These are phyloP conservation scores for Fragilaria crotonensis DNA, from an alignment of 108 stramenopile genomes.

Conservation along the genomic window DNA sequence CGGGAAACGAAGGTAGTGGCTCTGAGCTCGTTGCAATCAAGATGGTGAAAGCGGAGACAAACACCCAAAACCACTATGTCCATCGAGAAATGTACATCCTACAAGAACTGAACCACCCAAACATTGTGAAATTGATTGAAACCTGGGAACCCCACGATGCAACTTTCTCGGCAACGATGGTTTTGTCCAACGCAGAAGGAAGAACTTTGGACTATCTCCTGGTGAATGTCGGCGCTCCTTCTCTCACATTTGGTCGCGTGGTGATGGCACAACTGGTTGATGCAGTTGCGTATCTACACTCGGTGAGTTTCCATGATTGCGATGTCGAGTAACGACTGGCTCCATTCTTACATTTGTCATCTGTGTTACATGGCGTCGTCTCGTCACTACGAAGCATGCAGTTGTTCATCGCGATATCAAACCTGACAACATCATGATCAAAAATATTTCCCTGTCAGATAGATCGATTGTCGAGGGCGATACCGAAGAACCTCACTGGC, in stretches of 20 bases:
- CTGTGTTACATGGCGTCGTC: too few species aligned
- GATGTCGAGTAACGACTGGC: too few species aligned
- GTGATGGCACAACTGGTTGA: slow-evolving; percentile 54
- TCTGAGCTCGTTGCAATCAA: slow-evolving; percentile 28
- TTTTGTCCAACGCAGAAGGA: slow-evolving; percentile 28
- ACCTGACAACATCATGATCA: slow-evolving; percentile 42
- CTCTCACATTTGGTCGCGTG: slow-evolving; percentile 35
- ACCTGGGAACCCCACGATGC: slow-evolving; percentile 15
- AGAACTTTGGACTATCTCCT: slow-evolving; percentile 46
- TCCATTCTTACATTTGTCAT: too few species aligned
- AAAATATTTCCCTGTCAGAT: background rate
- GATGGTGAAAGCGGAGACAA: slow-evolving; percentile 11
- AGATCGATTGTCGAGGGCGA: background rate
- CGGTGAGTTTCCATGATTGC: too few species aligned
- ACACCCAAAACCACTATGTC: slow-evolving; percentile 15
- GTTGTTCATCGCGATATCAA: slow-evolving; percentile 79
- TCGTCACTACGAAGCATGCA: slow-evolving; percentile 34
- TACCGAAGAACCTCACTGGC: slow-evolving; percentile 9
- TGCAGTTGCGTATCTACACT: slow-evolving; percentile 60
- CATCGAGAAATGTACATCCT: slow-evolving; percentile 47
- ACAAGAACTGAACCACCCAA: slow-evolving; percentile 43
- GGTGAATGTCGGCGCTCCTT: slow-evolving; percentile 48
- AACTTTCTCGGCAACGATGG: slow-evolving; percentile 11
- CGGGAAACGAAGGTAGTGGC: background rate
- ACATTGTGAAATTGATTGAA: slow-evolving; percentile 57